Evolutionary conservation across 2,329 filamentous ascomycete species (phyloP).

Genomic region (Aspergillus pseudoglaucus): DNA sequence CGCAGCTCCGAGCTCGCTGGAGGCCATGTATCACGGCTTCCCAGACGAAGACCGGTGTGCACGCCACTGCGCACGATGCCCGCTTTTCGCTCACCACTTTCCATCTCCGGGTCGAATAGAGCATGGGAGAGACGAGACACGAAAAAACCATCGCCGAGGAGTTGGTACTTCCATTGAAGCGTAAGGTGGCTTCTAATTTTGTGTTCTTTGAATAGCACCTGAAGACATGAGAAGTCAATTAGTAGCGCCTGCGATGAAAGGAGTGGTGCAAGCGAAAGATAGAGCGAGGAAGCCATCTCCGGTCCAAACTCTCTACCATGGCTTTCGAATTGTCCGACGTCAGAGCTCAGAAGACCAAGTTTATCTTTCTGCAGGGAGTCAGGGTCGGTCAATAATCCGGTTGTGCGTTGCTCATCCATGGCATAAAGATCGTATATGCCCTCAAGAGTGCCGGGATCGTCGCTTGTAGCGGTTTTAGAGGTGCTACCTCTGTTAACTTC

Average conservation of each 20-base stretch:
- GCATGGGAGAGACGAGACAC: conserved; percentile 71
- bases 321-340: conserved; percentile 11
- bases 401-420: conserved; percentile 22
- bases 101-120: conserved; percentile 76
- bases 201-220: conserved; percentile 69
- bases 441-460: conserved; percentile 5
- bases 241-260: conserved; percentile 68
- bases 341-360: conserved; percentile 23
- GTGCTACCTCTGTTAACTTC: background rate
- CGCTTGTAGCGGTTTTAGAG: background rate
- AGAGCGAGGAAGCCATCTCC: conserved; percentile 48
- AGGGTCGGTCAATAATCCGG: conserved; percentile 18
- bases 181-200: conserved; percentile 64
- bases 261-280: conserved; percentile 67
- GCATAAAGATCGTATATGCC: conserved; percentile 31
- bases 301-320: conserved; percentile 25
- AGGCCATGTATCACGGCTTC: conserved; percentile 79
- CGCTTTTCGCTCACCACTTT: conserved; percentile 66
- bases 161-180: conserved; percentile 71
- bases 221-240: conserved; percentile 69
- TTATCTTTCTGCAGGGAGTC: conserved; percentile 21
- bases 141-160: conserved; percentile 80
- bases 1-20: conserved; percentile 91
- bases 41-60: conserved; percentile 74
- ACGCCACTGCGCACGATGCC: conserved; percentile 64